phyloP scores from a whole-genome alignment of 1,284 basidiomycete genomes.

The Meira miltonrushii region DNA sequence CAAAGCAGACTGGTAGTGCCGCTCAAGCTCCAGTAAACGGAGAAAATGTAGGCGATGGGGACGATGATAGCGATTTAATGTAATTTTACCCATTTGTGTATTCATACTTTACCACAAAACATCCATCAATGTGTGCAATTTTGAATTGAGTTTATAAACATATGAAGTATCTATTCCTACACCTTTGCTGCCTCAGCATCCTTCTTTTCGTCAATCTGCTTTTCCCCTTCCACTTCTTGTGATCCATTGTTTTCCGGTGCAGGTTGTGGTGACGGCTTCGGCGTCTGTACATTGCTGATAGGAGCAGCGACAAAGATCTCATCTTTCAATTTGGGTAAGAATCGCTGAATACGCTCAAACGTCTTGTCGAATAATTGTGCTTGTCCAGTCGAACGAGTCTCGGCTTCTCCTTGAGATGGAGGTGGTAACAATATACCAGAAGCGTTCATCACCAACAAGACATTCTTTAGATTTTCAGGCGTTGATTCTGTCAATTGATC shows the following conservation, averaged over 20 bases:
- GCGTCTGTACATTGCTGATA: background rate
- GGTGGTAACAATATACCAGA: constrained; percentile 74
- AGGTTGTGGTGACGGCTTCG: background rate
- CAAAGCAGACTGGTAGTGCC: constrained; percentile 47
- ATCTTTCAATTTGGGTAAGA: constrained; percentile 37
- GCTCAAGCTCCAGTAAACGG: constrained; percentile 59
- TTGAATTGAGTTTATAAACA: no score
- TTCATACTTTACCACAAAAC: background rate
- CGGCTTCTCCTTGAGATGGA: constrained; percentile 2
- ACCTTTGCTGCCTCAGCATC: no score
- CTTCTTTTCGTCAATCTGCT: background rate
- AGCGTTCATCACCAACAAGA: constrained; percentile 90
- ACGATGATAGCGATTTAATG: constrained; percentile 49
- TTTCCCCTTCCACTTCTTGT: background rate
- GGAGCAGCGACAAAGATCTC: constrained; percentile 19
- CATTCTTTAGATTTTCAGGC: constrained; percentile 93
- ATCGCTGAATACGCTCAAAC: constrained; percentile 19
- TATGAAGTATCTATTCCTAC: no score
- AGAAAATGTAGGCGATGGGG: constrained; percentile 58
- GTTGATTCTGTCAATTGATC: constrained; percentile 91
- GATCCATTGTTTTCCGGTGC: background rate
- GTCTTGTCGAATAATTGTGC: constrained; percentile 29
- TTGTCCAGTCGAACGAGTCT: constrained; percentile 12
- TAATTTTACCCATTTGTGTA: constrained; percentile 12
- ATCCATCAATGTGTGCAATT: background rate